Conservation (phyloP, 2,329 filamentous ascomycete species). For the Apiospora aurea region DNA sequence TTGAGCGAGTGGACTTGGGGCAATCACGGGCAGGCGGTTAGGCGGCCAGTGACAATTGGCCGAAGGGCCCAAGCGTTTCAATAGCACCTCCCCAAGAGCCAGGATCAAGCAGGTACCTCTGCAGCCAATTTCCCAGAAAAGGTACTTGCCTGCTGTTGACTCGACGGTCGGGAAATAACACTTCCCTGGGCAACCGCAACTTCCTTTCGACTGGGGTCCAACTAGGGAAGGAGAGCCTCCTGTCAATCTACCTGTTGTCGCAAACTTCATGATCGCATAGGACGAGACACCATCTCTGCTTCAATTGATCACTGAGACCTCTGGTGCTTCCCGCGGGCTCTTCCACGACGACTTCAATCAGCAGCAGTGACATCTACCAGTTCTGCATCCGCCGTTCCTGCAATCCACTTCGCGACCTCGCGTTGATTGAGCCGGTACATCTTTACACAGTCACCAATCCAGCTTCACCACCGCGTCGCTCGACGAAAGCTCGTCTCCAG, state of each 20-base stretch:
- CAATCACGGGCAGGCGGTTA: slow-evolving; percentile 20
- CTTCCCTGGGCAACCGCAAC: slow-evolving; percentile 20
- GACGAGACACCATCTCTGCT: slow-evolving; percentile 13
- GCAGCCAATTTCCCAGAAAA: neutral
- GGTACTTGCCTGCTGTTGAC: neutral
- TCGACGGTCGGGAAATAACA: slow-evolving; percentile 15
- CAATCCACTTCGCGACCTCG: neutral
- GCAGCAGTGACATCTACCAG: neutral
- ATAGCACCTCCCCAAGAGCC: slow-evolving; percentile 9
- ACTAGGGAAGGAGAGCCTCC: slow-evolving; percentile 17
- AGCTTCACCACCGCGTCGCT: slow-evolving; percentile 13
- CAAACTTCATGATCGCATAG: slow-evolving; percentile 20
- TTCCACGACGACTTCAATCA: neutral
- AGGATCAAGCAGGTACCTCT: neutral
- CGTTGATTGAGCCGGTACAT: slow-evolving; percentile 8
- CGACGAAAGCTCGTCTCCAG: slow-evolving; percentile 29
- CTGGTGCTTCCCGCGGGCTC: neutral
- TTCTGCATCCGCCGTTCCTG: neutral
- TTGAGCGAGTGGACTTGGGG: slow-evolving; percentile 12
- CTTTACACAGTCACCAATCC: neutral
- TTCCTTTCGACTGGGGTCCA: slow-evolving; percentile 13
- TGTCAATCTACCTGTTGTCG: slow-evolving; percentile 10
- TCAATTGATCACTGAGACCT: slow-evolving; percentile 1
- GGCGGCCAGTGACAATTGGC: slow-evolving; percentile 15
- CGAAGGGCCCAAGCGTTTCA: slow-evolving; percentile 10